Evolutionary conservation across 2,329 filamentous ascomycete species (phyloP), one percentile per base, ranked within the genome.

Genomic region (Orbilia quercus): DNA sequence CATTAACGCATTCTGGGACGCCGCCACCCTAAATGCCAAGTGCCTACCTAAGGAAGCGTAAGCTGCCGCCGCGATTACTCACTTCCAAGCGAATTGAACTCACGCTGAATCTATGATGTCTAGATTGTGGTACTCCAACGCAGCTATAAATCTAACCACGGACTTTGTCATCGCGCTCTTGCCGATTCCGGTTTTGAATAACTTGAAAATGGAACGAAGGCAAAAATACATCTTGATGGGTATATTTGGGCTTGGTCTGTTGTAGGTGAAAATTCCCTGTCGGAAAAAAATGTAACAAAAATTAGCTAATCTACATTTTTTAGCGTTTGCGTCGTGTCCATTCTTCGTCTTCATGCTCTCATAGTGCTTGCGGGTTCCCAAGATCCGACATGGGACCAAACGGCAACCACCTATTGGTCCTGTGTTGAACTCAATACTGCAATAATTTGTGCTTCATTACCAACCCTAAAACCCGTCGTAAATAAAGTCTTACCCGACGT

Each of bases 341-440:
- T 82, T 16, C 75, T 82, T 44, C 79, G 80, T 47, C 78, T 81
- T 65, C 78, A 76, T 0, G 78, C 78, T 11, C 78, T 82, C 47
- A 64, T 75, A 38, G 74, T 76, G 9, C 76, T 77, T 11, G 75
- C 79, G n/a, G 66, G 38, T 0, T 76, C 78, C 1, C 66, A 69
- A 16, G 81, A 81, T 66, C 54, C 74, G 1, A 81, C 80, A 2
- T 82, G 78, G 74, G 77, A 80, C 48, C 78, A 80, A 57, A 75
- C 78, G 6, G 79, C 77, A 2, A 79, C 78, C 2, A 78, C 78
- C 12, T 77, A 80, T 75, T 82, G 81, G 80, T 80, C 80, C 18
- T 78, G 82, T 51, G 78, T 81, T 59, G 82, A 83, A 73, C 80
- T 82, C 71, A 80, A 80, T 50, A 78, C 80, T 53, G 81, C 80